phyloP scores from a whole-genome alignment of 345 rosid species.

The Dipteronia sinensis region DNA sequence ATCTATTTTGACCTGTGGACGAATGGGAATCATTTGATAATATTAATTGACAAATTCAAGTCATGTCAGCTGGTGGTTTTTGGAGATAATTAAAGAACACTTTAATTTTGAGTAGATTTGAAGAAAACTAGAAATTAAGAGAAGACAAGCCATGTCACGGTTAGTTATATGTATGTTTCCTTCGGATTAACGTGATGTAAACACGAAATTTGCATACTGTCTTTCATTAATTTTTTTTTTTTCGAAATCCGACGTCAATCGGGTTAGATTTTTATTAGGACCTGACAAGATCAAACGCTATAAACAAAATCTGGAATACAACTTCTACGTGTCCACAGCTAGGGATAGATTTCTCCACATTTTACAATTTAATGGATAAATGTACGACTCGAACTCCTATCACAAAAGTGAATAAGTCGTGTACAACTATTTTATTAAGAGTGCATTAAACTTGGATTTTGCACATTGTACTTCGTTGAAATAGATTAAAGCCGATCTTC shows the following conservation, averaged over 20 bases:
- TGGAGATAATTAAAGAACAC: not conserved
- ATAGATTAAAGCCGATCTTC: not conserved
- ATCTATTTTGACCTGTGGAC: not conserved
- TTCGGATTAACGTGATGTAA: not conserved
- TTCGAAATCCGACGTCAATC: too few species aligned
- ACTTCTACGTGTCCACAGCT: too few species aligned
- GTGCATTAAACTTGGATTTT: not conserved
- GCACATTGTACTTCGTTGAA: not conserved
- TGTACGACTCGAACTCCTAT: too few species aligned
- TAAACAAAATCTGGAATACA: too few species aligned
- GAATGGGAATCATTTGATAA: not conserved
- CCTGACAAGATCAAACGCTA: too few species aligned
- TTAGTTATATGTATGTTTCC: not conserved
- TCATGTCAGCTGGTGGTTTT: not conserved
- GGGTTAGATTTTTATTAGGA: too few species aligned
- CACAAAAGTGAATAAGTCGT: too few species aligned
- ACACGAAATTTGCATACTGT: not conserved
- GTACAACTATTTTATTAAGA: too few species aligned
- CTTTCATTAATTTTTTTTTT: not conserved
- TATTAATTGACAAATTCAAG: not conserved
- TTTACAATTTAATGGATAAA: too few species aligned
- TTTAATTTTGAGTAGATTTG: slow-evolving; percentile 38
- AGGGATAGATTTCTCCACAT: too few species aligned
- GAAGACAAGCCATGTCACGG: not conserved
- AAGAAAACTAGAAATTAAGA: slow-evolving; percentile 31